Evolutionary conservation across 164 flowering plant species (phyloP).

Genomic region (Vitis rupestris): DNA sequence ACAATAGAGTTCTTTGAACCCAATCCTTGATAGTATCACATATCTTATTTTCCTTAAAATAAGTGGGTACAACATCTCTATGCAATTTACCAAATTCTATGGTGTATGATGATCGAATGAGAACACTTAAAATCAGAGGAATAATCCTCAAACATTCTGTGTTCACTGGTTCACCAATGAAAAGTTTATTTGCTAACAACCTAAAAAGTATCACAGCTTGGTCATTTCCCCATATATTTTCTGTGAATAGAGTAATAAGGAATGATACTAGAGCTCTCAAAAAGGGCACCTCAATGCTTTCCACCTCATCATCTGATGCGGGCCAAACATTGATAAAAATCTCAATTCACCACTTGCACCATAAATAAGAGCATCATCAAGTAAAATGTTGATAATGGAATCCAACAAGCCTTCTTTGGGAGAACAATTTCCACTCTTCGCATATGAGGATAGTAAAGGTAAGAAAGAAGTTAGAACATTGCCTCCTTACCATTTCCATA

Average conservation of each 20-base stretch:
- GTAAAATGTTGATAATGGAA: slow-evolving; percentile 55
- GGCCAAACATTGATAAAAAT: slow-evolving; percentile 35
- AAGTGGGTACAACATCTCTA: slow-evolving; percentile 25
- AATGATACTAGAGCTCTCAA: slow-evolving; percentile 75
- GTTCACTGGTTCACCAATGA: slow-evolving; percentile 54
- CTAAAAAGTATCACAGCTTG: slow-evolving; percentile 51
- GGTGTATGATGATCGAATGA: slow-evolving; percentile 45
- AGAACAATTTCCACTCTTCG: slow-evolving; percentile 24
- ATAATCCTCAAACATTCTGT: slow-evolving; percentile 64
- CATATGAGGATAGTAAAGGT: slow-evolving; percentile 52
- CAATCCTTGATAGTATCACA: slow-evolving; percentile 48
- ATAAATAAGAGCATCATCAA: slow-evolving; percentile 75
- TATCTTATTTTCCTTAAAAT: slow-evolving; percentile 28
- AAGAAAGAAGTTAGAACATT: slow-evolving; percentile 63
- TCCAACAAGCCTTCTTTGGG: slow-evolving; percentile 39
- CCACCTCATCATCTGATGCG: slow-evolving; percentile 48
- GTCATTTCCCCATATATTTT: slow-evolving; percentile 43
- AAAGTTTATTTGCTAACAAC: slow-evolving; percentile 47
- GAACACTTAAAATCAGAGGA: slow-evolving; percentile 53
- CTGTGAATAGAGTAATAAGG: slow-evolving; percentile 21
- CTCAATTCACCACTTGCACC: slow-evolving; percentile 37
- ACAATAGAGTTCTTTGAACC: slow-evolving; percentile 52
- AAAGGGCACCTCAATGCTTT: slow-evolving; percentile 64
- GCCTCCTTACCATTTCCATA: slow-evolving; percentile 92
- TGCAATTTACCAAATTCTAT: slow-evolving; percentile 19